These are phyloP conservation scores for Tuber microsphaerosporum DNA, from an alignment of 495 filamentous ascomycete genomes.

Conservation along the genomic window DNA sequence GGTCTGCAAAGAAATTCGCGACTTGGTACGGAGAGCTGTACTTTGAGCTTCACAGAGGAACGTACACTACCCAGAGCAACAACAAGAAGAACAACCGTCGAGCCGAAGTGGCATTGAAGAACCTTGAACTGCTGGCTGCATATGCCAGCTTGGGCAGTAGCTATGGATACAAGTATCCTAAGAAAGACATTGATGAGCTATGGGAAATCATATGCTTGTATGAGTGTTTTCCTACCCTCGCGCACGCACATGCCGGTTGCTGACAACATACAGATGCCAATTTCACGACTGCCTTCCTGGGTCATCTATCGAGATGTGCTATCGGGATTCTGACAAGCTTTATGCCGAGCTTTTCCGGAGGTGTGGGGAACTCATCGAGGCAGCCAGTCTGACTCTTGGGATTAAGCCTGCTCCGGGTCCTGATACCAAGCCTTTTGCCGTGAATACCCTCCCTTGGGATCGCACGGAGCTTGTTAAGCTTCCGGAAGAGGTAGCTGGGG, in stretches of 20 bases:
- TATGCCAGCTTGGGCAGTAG: conserved; percentile 63
- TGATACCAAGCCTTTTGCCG: conserved; percentile 47
- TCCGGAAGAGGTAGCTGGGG: conserved; percentile 42
- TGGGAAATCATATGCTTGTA: conserved; percentile 62
- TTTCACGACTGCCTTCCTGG: conserved; percentile 97
- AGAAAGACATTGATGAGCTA: conserved; percentile 81
- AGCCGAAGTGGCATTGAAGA: conserved; percentile 73
- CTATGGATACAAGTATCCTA: conserved; percentile 76
- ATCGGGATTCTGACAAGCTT: conserved; percentile 81
- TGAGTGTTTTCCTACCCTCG: not conserved
- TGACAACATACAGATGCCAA: conserved; percentile 65
- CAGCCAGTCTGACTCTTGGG: conserved; percentile 61
- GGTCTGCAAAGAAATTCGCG: conserved; percentile 67
- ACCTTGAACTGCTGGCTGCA: conserved; percentile 83
- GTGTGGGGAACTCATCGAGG: conserved; percentile 61
- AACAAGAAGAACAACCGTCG: conserved; percentile 91
- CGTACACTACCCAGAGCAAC: conserved; percentile 93
- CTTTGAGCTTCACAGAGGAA: conserved; percentile 91
- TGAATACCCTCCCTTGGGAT: conserved; percentile 81
- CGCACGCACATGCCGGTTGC: not conserved
- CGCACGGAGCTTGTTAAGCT: conserved; percentile 65
- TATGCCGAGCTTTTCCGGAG: conserved; percentile 77
- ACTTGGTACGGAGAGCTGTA: conserved; percentile 99
- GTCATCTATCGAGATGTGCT: conserved; percentile 95
- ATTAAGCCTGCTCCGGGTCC: conserved; percentile 45